Conservation (phyloP, 1,284 basidiomycete genomes). For the Pseudozyma flocculosa region DNA sequence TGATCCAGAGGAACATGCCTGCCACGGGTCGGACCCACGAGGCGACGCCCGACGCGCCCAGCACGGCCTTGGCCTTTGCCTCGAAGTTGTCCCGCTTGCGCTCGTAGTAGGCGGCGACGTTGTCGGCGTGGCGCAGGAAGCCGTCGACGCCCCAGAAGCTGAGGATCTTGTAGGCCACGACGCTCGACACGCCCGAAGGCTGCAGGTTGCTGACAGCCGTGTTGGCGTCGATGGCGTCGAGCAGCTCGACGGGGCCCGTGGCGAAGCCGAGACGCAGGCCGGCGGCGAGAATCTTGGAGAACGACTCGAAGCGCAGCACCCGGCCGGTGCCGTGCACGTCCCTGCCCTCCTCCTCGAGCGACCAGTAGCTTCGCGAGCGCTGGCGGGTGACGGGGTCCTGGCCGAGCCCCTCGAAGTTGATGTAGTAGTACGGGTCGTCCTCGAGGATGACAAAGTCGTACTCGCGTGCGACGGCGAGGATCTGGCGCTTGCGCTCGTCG, state of each 20-base stretch:
- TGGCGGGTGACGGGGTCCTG: slow-evolving; percentile 40
- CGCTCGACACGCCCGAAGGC: slow-evolving; percentile 69
- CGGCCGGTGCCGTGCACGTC: slow-evolving; percentile 47
- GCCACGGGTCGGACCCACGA: slow-evolving; percentile 79
- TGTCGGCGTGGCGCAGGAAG: slow-evolving; percentile 71
- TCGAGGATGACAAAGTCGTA: slow-evolving; percentile 41
- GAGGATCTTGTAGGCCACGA: slow-evolving; percentile 71
- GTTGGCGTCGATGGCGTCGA: slow-evolving; percentile 73
- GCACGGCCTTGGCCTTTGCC: slow-evolving; percentile 70
- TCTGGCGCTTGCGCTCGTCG: slow-evolving; percentile 71
- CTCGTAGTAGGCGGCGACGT: slow-evolving; percentile 75
- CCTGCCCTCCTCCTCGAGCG: slow-evolving; percentile 45
- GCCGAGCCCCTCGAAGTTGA: slow-evolving; percentile 48
- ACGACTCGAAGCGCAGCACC: slow-evolving; percentile 54
- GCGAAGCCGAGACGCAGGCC: slow-evolving; percentile 70
- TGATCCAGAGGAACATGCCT: slow-evolving; percentile 63
- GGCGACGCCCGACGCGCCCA: slow-evolving; percentile 66
- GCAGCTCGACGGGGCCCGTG: slow-evolving; percentile 72
- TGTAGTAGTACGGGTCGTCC: slow-evolving; percentile 53
- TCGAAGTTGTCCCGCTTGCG: slow-evolving; percentile 79
- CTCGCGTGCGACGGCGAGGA: slow-evolving; percentile 66
- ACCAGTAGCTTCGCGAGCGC: slow-evolving; percentile 45
- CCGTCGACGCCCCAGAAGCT: slow-evolving; percentile 69
- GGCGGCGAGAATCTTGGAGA: slow-evolving; percentile 65
- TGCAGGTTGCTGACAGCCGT: slow-evolving; percentile 75